Percentiles rank a stretch among this genome's conserved stretches.
These are phyloP conservation scores for Solanum chilense DNA, from an alignment of 257 asterid species.

Conservation along the genomic window DNA sequence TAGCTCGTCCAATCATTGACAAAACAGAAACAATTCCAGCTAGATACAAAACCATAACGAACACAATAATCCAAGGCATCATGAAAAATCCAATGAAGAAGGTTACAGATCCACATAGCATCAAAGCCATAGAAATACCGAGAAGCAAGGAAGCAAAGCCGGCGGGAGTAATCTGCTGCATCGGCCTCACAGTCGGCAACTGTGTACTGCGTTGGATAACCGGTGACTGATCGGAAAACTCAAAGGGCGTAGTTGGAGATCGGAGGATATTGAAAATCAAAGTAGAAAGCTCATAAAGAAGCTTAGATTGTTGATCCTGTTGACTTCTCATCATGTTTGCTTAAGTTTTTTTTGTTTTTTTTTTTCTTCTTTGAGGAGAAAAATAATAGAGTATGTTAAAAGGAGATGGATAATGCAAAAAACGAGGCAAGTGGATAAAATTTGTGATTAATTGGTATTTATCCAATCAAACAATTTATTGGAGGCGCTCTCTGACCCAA, in stretches of 20 bases:
- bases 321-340: conserved; percentile 17
- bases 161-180: conserved; percentile 59
- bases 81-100: conserved; percentile 78
- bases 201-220: neutral
- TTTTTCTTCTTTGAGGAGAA: neutral
- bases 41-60: conserved; percentile 51
- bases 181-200: neutral
- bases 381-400: neutral
- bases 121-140: conserved; percentile 61
- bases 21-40: conserved; percentile 79
- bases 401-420: conserved; percentile 1
- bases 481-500: neutral
- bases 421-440: conserved; percentile 51
- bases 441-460: neutral
- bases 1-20: conserved; percentile 66
- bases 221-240: conserved; percentile 11
- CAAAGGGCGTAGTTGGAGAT: conserved; percentile 6
- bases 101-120: conserved; percentile 86
- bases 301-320: conserved; percentile 20
- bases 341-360: neutral
- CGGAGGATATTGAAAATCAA: conserved; percentile 21
- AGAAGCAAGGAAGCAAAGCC: conserved; percentile 71
- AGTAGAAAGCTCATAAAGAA: conserved; percentile 29
- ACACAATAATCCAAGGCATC: conserved; percentile 98
- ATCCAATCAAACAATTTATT: neutral